Evolutionary conservation across 306 rosid species (phyloP).

Genomic region (Glycine soja): DNA sequence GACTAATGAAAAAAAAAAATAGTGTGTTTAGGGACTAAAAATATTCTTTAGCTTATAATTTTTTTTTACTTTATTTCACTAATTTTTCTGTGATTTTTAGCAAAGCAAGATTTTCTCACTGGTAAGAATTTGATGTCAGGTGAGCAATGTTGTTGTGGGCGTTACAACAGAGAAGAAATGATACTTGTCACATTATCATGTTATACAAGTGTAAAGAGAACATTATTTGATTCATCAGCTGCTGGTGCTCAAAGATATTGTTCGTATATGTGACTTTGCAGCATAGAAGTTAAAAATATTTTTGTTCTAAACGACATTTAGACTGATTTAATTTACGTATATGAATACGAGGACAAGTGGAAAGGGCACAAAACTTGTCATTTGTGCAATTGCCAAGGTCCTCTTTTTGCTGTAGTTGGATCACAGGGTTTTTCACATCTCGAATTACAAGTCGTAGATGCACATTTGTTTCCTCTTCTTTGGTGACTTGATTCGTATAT

Average conservation of each 20-base stretch:
- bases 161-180: constrained; percentile 87
- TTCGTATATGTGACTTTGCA: constrained; percentile 44
- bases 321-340: constrained; percentile 37
- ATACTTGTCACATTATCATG: background rate
- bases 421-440: background rate
- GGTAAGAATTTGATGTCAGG: constrained; percentile 57
- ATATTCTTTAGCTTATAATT: background rate
- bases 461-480: background rate
- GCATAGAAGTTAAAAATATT: constrained; percentile 32
- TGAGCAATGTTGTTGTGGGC: constrained; percentile 96
- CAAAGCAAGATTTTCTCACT: constrained; percentile 18
- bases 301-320: constrained; percentile 12
- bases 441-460: background rate
- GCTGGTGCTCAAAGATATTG: constrained; percentile 32
- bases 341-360: constrained; percentile 41
- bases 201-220: constrained; percentile 28
- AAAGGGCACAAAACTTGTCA: constrained; percentile 28
- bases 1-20: background rate
- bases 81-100: background rate
- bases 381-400: constrained; percentile 33
- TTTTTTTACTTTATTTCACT: constrained; percentile 14
- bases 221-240: constrained; percentile 40
- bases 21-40: background rate
- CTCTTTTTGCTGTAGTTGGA: background rate
- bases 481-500: background rate